Evolutionary conservation across 2,329 filamentous ascomycete genomes (phyloP).

Genomic region (Microdochium paspali): DNA sequence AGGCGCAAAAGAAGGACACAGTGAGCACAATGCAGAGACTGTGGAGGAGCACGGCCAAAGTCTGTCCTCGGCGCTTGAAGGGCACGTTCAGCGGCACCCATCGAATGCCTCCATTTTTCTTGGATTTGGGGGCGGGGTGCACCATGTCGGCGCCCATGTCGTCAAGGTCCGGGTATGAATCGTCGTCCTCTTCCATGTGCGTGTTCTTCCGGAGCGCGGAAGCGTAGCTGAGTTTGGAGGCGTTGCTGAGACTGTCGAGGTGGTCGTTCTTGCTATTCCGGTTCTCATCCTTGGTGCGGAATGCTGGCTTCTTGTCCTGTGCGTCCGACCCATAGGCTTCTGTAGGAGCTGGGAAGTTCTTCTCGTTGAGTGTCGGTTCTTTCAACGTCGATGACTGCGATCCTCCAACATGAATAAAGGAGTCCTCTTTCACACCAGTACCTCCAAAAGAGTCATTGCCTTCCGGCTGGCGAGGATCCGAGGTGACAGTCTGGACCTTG

Average conservation of each 20-base stretch:
- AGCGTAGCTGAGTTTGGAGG: constrained; percentile 2
- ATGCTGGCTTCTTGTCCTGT: not conserved
- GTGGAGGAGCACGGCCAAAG: constrained; percentile 67
- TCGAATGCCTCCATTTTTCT: constrained; percentile 47
- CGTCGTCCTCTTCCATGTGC: constrained; percentile 7
- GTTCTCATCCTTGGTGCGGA: not conserved
- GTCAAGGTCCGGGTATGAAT: constrained; percentile 22
- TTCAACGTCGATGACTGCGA: not conserved
- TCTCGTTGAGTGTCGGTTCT: not conserved
- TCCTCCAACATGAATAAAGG: not conserved
- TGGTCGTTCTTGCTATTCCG: constrained; percentile 6
- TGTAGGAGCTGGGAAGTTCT: not conserved
- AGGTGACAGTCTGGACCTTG: not conserved
- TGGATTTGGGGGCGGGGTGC: constrained; percentile 12
- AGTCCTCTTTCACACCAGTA: not conserved
- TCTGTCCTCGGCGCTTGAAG: constrained; percentile 62
- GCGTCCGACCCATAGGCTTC: not conserved
- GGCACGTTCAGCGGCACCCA: constrained; percentile 77
- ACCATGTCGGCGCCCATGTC: constrained; percentile 18
- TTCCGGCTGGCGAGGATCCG: not conserved
- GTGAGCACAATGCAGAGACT: constrained; percentile 61
- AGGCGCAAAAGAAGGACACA: constrained; percentile 78
- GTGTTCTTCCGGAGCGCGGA: not conserved
- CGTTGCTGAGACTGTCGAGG: constrained; percentile 7
- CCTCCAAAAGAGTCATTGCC: not conserved